A percentile compares a stretch with the other conserved stretches of the same genome.
phyloP scores from a whole-genome alignment of 805 yeast species.

The Sugiyamaella mastotermitis region DNA sequence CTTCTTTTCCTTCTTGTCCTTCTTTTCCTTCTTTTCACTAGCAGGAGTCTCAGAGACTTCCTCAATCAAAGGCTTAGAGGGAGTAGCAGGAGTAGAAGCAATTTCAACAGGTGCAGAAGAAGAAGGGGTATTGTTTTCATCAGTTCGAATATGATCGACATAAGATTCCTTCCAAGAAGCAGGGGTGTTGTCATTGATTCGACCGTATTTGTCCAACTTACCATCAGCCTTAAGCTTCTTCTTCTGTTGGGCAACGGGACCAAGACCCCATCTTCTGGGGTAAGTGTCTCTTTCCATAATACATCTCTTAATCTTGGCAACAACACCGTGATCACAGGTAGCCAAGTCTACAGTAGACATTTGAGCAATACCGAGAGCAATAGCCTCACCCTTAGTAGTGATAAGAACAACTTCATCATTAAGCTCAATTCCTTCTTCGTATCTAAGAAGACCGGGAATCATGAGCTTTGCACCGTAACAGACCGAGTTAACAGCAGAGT shows the following conservation, averaged over 20 bases:
- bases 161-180: slow-evolving; percentile 83
- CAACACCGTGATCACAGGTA: slow-evolving; percentile 96
- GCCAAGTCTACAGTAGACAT: slow-evolving; percentile 98
- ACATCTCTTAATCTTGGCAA: slow-evolving; percentile 97
- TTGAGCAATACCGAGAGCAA: slow-evolving; percentile 97
- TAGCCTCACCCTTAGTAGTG: slow-evolving; percentile 99
- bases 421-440: slow-evolving; percentile 95
- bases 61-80: slow-evolving; percentile 17
- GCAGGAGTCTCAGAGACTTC: slow-evolving; percentile 24
- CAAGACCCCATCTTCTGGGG: slow-evolving; percentile 99
- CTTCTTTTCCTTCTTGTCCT: slow-evolving; percentile 47
- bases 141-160: slow-evolving; percentile 39
- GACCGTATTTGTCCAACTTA: slow-evolving; percentile 92
- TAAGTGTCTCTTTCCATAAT: slow-evolving; percentile 99
- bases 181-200: slow-evolving; percentile 91
- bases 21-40: slow-evolving; percentile 46
- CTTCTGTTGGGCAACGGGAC: slow-evolving; percentile 98
- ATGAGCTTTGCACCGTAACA: slow-evolving; percentile 98
- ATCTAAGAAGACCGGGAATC: slow-evolving; percentile 97
- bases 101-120: slow-evolving; percentile 22
- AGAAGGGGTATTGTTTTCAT: slow-evolving; percentile 19
- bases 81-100: slow-evolving; percentile 17
- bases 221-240: slow-evolving; percentile 97
- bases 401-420: slow-evolving; percentile 96
- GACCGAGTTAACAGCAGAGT: slow-evolving; percentile 95